phyloP scores from a whole-genome alignment of 306 rosid species.

The Pyrus betulifolia region DNA sequence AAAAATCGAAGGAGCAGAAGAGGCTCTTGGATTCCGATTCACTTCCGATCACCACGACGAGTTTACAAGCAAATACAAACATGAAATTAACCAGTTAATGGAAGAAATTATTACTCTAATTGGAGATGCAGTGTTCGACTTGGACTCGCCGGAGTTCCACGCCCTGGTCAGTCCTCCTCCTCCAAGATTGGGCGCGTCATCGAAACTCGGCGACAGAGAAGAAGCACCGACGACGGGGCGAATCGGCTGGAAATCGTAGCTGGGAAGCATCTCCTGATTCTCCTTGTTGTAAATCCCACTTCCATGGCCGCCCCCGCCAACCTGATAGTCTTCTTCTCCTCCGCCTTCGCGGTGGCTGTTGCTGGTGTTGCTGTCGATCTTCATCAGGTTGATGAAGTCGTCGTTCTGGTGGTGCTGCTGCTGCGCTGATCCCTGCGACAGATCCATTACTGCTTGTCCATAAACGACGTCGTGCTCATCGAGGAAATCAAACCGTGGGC shows the following conservation, averaged over 20 bases:
- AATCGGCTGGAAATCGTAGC: constrained; percentile 87
- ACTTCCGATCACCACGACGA: neutral
- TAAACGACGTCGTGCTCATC: constrained; percentile 71
- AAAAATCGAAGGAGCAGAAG: neutral
- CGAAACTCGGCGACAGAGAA: constrained; percentile 25
- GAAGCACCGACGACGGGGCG: constrained; percentile 40
- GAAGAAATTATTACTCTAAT: constrained; percentile 31
- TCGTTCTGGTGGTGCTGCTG: constrained; percentile 14
- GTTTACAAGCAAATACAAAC: neutral
- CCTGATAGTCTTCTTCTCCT: constrained; percentile 24
- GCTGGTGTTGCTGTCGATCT: neutral
- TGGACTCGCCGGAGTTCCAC: constrained; percentile 52
- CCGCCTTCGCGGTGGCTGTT: constrained; percentile 22
- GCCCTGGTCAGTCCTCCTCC: constrained; percentile 27
- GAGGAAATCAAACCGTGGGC: constrained; percentile 9
- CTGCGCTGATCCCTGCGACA: constrained; percentile 38
- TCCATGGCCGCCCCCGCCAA: constrained; percentile 18
- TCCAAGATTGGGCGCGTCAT: constrained; percentile 27
- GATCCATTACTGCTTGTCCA: constrained; percentile 97
- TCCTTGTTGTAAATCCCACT: constrained; percentile 36
- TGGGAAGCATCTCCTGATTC: constrained; percentile 46
- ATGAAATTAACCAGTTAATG: neutral
- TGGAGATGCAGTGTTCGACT: constrained; percentile 30
- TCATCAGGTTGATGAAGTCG: constrained; percentile 58
- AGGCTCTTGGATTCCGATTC: neutral